These are phyloP conservation scores for Knoxia roxburghii DNA, from an alignment of 257 asterid species.

Conservation along the genomic window DNA sequence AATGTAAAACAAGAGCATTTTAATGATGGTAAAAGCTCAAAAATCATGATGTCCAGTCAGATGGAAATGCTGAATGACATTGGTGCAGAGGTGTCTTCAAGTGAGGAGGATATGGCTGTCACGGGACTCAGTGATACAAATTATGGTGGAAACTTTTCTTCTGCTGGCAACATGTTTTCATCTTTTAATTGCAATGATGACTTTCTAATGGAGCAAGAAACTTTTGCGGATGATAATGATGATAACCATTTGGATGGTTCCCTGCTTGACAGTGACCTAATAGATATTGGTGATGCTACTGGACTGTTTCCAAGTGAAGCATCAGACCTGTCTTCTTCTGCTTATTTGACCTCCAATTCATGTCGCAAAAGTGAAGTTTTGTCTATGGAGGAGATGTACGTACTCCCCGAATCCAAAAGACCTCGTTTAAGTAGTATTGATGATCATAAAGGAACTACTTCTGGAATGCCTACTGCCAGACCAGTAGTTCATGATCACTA, in stretches of 20 bases:
- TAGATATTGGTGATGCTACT: conserved; percentile 23
- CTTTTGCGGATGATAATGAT: conserved; percentile 17
- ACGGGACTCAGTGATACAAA: conserved; percentile 15
- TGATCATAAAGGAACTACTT: conserved; percentile 21
- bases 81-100: conserved; percentile 15
- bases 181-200: conserved; percentile 10
- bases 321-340: conserved; percentile 23
- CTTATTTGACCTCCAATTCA: conserved; percentile 23
- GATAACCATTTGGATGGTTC: conserved; percentile 19
- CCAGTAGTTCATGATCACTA: conserved; percentile 25
- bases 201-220: conserved; percentile 19
- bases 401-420: conserved; percentile 27
- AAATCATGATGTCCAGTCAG: conserved; percentile 18
- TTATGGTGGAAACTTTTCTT: conserved; percentile 19
- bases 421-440: conserved; percentile 21
- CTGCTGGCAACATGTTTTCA: conserved; percentile 22
- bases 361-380: conserved; percentile 23
- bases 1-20: conserved; percentile 22
- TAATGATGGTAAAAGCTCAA: conserved; percentile 12
- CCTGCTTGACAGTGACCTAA: conserved; percentile 20
- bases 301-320: conserved; percentile 23
- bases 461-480: conserved; percentile 23
- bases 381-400: conserved; percentile 32
- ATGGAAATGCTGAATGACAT: conserved; percentile 21
- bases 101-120: conserved; percentile 5